Base-by-base conservation (phyloP, 805 yeast species). In the Debaryomyces prosopidis region DNA sequence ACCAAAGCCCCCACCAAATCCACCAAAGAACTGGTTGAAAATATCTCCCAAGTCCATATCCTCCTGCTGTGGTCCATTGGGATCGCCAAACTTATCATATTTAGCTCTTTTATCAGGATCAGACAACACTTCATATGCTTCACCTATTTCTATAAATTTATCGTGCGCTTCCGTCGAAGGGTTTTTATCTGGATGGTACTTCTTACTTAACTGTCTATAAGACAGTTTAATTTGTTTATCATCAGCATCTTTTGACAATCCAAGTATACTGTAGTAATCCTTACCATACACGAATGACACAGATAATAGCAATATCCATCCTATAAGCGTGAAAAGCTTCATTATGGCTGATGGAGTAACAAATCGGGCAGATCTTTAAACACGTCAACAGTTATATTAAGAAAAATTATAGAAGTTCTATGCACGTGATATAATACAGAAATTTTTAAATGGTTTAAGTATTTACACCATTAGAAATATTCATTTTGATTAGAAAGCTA, bases 101-200 rank as follows among this genome's bases (percentile, higher is more conserved):
- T 81, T 73, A 20, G 72, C 57, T 48, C 85, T 77, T 65, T 87
- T 87, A 45, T 87, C 88, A 4, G 77, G 62, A 60, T 89, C 89
- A 52, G 81, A 77, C 49, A 90, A 75, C 10, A 89, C 87, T 44
- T 90, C 97, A 63, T 92, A 92, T 0, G 98, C 98, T 59, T 87
- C 96, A 12, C 96, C 96, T 23, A 94, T 79, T 65, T 90, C 96
- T 41, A 94, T 84, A 63, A 91, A 94, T 66, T 80, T 84, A 40
- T 86, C 84, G 52, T 88, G 90, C 1, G 97, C 96, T 23, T 79
- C 85, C 7, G 88, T 89, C 55, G 85, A 80, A 6, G 86, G 84
- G 62, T 92, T 94, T 69, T 92, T 92, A 66, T 92, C 99, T 2
- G 99, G 99, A 60, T 92, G 99, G 66, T 80, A 89, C 60, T 87